Conservation (phyloP, 495 filamentous ascomycete genomes). For the Penicillium maclennaniae region DNA sequence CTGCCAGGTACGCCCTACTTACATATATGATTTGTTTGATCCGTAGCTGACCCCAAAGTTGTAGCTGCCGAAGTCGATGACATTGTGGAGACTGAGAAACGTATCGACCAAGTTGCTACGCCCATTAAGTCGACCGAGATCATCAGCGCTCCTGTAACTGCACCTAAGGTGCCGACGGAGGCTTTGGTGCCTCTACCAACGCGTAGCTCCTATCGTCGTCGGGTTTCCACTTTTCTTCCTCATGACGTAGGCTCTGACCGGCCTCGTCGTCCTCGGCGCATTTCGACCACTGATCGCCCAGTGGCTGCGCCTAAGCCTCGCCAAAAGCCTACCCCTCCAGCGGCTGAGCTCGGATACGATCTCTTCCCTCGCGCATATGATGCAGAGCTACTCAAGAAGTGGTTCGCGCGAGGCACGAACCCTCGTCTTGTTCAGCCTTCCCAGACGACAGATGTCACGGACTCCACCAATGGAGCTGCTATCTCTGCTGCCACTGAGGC, state of each 20-base stretch:
- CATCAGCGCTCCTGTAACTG: background rate
- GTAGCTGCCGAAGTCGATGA: background rate
- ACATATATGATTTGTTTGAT: background rate
- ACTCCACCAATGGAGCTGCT: background rate
- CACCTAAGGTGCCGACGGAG: background rate
- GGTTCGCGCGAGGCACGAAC: background rate
- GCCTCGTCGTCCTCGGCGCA: background rate
- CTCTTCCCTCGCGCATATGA: slow-evolving; percentile 3
- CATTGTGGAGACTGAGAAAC: background rate
- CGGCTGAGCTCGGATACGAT: slow-evolving; percentile 7
- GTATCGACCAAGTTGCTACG: background rate
- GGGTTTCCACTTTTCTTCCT: background rate
- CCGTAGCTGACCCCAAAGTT: background rate
- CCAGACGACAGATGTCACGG: background rate
- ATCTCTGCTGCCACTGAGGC: background rate
- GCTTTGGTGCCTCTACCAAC: background rate
- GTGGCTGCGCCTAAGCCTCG: background rate
- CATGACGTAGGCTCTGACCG: background rate
- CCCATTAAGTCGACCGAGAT: background rate
- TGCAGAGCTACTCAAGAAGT: slow-evolving; percentile 3
- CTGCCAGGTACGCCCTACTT: background rate
- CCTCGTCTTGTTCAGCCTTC: background rate
- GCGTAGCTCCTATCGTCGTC: background rate
- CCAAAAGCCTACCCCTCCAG: slow-evolving; percentile 1
- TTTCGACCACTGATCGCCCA: background rate